A percentile compares a stretch with the other conserved stretches of the same genome.
These are phyloP conservation scores for Neofusicoccum umdonicola DNA, from an alignment of 2,329 filamentous ascomycete species.

Conservation along the genomic window DNA sequence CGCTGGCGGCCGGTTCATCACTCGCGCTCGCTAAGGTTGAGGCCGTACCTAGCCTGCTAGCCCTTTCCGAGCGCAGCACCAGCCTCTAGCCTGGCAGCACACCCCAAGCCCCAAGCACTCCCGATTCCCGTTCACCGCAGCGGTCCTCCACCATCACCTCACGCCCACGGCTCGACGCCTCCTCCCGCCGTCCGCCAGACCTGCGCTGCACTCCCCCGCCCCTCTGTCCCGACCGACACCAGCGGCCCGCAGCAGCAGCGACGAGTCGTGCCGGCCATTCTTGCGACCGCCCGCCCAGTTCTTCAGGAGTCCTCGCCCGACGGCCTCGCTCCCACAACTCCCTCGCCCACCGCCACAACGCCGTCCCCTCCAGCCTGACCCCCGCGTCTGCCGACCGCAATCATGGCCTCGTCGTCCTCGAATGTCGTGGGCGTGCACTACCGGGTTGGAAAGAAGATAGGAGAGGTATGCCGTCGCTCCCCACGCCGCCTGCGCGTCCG, in stretches of 20 bases:
- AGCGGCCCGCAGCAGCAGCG: slow-evolving; percentile 11
- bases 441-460: slow-evolving; percentile 98
- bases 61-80: slow-evolving; percentile 6
- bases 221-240: neutral
- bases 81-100: slow-evolving; percentile 8
- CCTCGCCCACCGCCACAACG: neutral
- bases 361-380: slow-evolving; percentile 2
- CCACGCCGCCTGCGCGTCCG: neutral
- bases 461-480: slow-evolving; percentile 53
- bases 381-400: neutral
- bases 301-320: slow-evolving; percentile 14
- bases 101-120: neutral
- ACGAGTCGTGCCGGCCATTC: slow-evolving; percentile 7
- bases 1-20: neutral
- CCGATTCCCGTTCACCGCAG: slow-evolving; percentile 8
- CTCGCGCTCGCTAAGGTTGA: slow-evolving; percentile 10
- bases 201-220: slow-evolving; percentile 5
- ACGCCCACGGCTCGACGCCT: slow-evolving; percentile 15
- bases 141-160: slow-evolving; percentile 10
- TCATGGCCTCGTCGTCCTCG: slow-evolving; percentile 83
- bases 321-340: slow-evolving; percentile 1
- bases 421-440: slow-evolving; percentile 99
- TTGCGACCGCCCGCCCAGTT: slow-evolving; percentile 3
- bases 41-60: neutral
- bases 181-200: slow-evolving; percentile 8